Evolutionary conservation across 2,329 filamentous ascomycete genomes (phyloP).

Genomic region (Fusarium pseudonygamai): DNA sequence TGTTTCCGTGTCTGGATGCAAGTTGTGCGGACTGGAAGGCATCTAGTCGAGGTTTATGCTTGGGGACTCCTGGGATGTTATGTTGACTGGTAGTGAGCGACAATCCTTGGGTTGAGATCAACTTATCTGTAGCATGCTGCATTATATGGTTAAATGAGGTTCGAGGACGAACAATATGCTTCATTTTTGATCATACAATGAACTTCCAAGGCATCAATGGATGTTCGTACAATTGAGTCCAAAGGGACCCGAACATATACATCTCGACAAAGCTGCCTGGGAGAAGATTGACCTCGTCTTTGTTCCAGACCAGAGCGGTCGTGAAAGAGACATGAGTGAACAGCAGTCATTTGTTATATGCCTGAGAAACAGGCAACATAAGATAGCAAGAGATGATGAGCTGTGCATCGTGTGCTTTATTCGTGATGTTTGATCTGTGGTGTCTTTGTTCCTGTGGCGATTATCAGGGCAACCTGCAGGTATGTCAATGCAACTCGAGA

Average conservation of each 20-base stretch:
- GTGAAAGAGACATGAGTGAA: neutral
- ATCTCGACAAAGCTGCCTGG: slow-evolving; percentile 1
- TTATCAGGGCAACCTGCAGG: neutral
- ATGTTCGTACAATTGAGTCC: neutral
- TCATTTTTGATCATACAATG: neutral
- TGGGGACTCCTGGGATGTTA: too few relatives aligned
- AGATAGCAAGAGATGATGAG: too few relatives aligned
- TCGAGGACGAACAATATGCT: neutral
- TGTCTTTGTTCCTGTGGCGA: neutral
- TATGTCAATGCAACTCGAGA: neutral
- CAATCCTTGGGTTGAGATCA: neutral
- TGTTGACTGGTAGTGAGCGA: neutral
- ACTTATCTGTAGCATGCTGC: neutral
- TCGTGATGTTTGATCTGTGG: neutral
- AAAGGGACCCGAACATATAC: neutral
- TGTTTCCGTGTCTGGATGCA: neutral
- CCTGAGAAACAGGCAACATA: neutral
- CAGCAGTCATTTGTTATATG: neutral
- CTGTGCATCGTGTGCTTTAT: neutral
- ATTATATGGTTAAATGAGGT: neutral
- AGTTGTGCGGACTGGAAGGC: too few relatives aligned
- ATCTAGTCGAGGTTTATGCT: neutral
- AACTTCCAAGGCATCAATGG: neutral
- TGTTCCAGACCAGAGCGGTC: neutral
- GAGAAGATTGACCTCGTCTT: neutral